Conservation (phyloP, 139 green algal genomes). For the Chlorella sp. region DNA sequence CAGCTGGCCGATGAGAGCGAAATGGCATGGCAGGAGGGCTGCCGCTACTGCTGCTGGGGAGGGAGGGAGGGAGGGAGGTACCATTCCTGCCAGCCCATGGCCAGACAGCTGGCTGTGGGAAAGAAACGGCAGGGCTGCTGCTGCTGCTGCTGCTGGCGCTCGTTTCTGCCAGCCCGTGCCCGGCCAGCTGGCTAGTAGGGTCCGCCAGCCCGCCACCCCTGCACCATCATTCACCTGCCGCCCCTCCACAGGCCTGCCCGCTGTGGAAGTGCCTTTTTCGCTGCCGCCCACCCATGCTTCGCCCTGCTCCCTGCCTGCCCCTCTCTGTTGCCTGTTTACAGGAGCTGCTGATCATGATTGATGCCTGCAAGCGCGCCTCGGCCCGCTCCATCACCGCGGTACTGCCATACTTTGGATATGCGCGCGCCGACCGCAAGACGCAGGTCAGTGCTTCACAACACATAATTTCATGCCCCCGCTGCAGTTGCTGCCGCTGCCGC, state of each 20-base stretch:
- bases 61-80: too few species aligned
- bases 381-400: conserved; percentile 97
- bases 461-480: too few species aligned
- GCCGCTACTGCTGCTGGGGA: too few species aligned
- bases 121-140: too few species aligned
- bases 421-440: conserved; percentile 95
- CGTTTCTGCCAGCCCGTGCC: too few species aligned
- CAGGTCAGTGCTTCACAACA: conserved; percentile 46
- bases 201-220: neutral
- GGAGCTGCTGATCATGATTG: conserved; percentile 97
- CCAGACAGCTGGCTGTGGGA: too few species aligned
- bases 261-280: too few species aligned
- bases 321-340: neutral
- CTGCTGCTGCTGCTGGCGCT: too few species aligned
- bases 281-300: neutral
- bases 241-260: neutral
- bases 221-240: neutral
- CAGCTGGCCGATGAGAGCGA: too few species aligned
- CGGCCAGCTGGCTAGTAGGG: too few species aligned
- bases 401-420: conserved; percentile 91
- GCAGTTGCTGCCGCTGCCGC: neutral
- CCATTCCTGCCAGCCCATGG: too few species aligned
- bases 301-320: neutral
- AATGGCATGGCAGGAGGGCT: too few species aligned
- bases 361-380: conserved; percentile 92